Conservation (phyloP, 352 stramenopile species). For the Phytophthora brassicae region DNA sequence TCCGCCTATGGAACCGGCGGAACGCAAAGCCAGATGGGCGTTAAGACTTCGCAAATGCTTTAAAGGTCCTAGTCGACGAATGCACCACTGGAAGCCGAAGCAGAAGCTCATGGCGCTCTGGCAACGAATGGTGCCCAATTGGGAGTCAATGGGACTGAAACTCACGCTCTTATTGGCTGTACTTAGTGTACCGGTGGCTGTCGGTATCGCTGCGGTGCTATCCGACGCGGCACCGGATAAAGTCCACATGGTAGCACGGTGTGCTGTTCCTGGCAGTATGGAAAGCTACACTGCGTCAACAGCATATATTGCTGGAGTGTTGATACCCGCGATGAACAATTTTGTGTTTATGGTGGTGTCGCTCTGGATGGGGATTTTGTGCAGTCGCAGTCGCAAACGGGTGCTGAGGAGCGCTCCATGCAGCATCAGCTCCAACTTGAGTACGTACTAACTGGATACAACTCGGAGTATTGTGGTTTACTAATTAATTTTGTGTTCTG, state of each 20-base stretch:
- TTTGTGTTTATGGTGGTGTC: constrained; percentile 70
- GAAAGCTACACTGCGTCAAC: constrained; percentile 37
- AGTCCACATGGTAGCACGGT: constrained; percentile 45
- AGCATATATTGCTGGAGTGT: constrained; percentile 42
- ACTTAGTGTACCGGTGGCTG: constrained; percentile 47
- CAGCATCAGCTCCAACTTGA: constrained; percentile 72
- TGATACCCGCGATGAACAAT: constrained; percentile 70
- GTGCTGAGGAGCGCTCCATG: constrained; percentile 59
- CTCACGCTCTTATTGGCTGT: constrained; percentile 54
- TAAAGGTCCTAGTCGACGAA: constrained; percentile 23
- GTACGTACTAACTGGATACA: constrained; percentile 42
- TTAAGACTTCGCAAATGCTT: constrained; percentile 25
- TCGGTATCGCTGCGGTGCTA: constrained; percentile 39
- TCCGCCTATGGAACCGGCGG: constrained; percentile 27
- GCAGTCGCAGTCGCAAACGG: constrained; percentile 73
- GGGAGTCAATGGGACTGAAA: constrained; percentile 74
- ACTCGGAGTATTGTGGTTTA: not conserved
- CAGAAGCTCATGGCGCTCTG: constrained; percentile 45
- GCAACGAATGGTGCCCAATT: constrained; percentile 61
- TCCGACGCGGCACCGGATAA: constrained; percentile 27
- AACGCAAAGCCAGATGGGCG: constrained; percentile 19
- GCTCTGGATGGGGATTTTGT: constrained; percentile 72
- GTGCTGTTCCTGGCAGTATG: constrained; percentile 37
- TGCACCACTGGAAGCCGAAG: constrained; percentile 21
- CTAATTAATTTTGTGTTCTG: constrained; percentile 8